Percentiles rank a stretch among this genome's conserved stretches.
These are phyloP conservation scores for Takashimella koratensis DNA, from an alignment of 1,284 basidiomycete species.

Conservation along the genomic window DNA sequence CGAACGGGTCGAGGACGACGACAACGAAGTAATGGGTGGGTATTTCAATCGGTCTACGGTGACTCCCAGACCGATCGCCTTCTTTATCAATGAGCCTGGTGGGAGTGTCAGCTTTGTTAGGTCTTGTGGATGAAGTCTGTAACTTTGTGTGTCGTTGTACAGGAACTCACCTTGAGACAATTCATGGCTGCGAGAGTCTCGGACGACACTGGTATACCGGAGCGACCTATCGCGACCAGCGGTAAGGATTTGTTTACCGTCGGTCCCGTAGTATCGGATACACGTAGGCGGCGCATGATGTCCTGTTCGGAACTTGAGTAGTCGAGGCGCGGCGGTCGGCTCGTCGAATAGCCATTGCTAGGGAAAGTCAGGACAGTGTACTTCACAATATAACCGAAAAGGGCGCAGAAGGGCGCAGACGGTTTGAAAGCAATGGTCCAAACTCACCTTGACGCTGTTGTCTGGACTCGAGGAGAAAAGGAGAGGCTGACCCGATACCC, in stretches of 20 bases:
- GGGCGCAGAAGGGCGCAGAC: neutral
- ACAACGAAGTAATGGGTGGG: constrained; percentile 69
- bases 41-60: constrained; percentile 77
- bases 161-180: constrained; percentile 73
- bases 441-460: constrained; percentile 80
- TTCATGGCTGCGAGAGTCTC: constrained; percentile 90
- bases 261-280: constrained; percentile 91
- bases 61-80: constrained; percentile 74
- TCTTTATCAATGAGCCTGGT: constrained; percentile 75
- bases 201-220: constrained; percentile 84
- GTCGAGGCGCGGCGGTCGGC: constrained; percentile 72
- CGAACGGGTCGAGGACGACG: constrained; percentile 72
- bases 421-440: neutral
- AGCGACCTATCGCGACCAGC: constrained; percentile 79
- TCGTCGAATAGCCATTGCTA: constrained; percentile 99
- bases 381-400: neutral
- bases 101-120: too few relatives aligned
- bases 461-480: constrained; percentile 83
- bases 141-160: neutral
- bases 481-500: constrained; percentile 85
- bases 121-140: too few relatives aligned
- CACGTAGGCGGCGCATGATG: constrained; percentile 88
- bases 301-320: constrained; percentile 88
- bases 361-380: neutral
- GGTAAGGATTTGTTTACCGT: constrained; percentile 90